Percentiles rank a stretch among this genome's conserved stretches.
phyloP scores from a whole-genome alignment of 1,139 yeast genomes.

The Zygosaccharomyces pseudobailii region DNA sequence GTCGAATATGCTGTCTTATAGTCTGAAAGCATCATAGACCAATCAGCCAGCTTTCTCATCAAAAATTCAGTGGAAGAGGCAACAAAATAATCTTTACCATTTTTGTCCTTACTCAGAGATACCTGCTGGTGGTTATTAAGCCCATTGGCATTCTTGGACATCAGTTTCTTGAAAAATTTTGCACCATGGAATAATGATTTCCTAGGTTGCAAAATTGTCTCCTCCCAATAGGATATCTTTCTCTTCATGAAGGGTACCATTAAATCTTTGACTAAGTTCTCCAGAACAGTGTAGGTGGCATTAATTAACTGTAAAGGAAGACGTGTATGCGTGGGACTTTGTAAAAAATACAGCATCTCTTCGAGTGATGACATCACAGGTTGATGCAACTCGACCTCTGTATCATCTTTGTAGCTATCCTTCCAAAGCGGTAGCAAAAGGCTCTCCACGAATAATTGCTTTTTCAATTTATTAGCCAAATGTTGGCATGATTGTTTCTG shows the following conservation, averaged over 20 bases:
- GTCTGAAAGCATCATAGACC: slow-evolving; percentile 85
- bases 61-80: slow-evolving; percentile 63
- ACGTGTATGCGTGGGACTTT: slow-evolving; percentile 33
- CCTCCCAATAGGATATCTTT: slow-evolving; percentile 82
- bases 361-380: slow-evolving; percentile 47
- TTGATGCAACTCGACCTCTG: slow-evolving; percentile 31
- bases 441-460: slow-evolving; percentile 36
- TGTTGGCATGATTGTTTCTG: slow-evolving; percentile 30
- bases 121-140: slow-evolving; percentile 46
- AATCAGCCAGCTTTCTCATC: slow-evolving; percentile 81
- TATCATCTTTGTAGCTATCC: slow-evolving; percentile 14
- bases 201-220: slow-evolving; percentile 66
- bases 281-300: slow-evolving; percentile 26
- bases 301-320: slow-evolving; percentile 23
- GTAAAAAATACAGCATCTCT: slow-evolving; percentile 77
- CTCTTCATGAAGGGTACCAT: slow-evolving; percentile 34
- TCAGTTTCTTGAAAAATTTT: slow-evolving; percentile 30
- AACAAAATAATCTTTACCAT: slow-evolving; percentile 25
- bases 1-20: slow-evolving; percentile 80
- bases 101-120: slow-evolving; percentile 16
- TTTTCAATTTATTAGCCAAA: slow-evolving; percentile 35
- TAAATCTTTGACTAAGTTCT: slow-evolving; percentile 24
- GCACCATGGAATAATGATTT: slow-evolving; percentile 40
- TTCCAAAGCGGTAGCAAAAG: slow-evolving; percentile 33
- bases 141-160: slow-evolving; percentile 33